A percentile compares a stretch with the other conserved stretches of the same genome.
phyloP scores from a whole-genome alignment of 2,329 filamentous ascomycete species.

The Pseudopyricularia javanii region DNA sequence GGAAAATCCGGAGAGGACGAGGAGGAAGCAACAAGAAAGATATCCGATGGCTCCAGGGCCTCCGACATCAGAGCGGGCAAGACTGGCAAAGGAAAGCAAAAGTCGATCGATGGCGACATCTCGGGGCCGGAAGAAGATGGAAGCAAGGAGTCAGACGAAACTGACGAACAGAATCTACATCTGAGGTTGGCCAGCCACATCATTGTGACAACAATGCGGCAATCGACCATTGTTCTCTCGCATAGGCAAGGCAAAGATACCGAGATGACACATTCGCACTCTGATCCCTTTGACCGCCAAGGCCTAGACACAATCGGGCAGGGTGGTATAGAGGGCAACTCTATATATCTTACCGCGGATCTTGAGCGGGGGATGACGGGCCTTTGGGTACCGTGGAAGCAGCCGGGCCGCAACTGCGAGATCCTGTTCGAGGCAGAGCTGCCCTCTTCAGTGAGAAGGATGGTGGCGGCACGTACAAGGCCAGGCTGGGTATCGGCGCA shows the following conservation, averaged over 20 bases:
- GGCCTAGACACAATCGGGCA: background rate
- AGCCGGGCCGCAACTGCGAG: constrained; percentile 26
- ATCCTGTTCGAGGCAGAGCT: constrained; percentile 44
- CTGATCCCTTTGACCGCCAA: background rate
- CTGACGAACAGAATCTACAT: constrained; percentile 5
- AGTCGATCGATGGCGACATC: background rate
- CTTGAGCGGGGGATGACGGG: constrained; percentile 32
- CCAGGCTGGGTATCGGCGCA: constrained; percentile 32
- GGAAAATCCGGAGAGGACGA: constrained; percentile 7
- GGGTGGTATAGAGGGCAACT: constrained; percentile 11
- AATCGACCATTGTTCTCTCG: background rate
- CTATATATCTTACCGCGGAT: constrained; percentile 35
- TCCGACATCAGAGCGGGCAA: background rate
- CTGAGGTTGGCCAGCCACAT: background rate
- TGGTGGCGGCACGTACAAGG: constrained; percentile 39
- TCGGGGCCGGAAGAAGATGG: background rate
- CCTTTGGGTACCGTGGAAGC: constrained; percentile 34
- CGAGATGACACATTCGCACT: background rate
- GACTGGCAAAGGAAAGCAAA: background rate
- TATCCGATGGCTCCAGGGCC: background rate
- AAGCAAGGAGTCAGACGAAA: constrained; percentile 4
- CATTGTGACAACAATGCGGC: background rate
- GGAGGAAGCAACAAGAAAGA: background rate
- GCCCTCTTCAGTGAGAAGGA: constrained; percentile 41
- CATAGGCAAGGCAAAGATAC: background rate